Base-by-base conservation (phyloP, 2,329 filamentous ascomycete species). In the Fusarium oligoseptatum region DNA sequence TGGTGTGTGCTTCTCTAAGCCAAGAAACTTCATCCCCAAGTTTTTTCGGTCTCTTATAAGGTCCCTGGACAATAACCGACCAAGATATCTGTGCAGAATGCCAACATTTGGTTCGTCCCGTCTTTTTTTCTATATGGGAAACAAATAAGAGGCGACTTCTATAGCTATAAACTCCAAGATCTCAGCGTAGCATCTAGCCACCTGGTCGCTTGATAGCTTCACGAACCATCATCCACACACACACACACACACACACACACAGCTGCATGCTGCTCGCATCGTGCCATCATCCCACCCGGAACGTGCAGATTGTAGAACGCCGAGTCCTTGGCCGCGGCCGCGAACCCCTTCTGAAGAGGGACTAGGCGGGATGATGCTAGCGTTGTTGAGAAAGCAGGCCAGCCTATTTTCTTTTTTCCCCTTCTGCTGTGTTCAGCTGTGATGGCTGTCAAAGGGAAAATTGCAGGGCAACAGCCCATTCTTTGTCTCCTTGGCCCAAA, bases 51-150 rank as follows among this genome's bases (percentile, higher is more conserved):
- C 20, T 39, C 24, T 15, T 60, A 9, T 14, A 50, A 5, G 37
- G 71, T 72, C 61, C 64, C 68, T 74, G 45, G 70, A 61, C 62
- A 32, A 74, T 74, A 68, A 41, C 29, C 39, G 52, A 63, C 50
- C 29, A 32, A 68, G 62, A 29, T 67, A 73, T 67, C 45, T 67
- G 15, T 58, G 15, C 45, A 68, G 11, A n/a, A 58, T 66, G 63
- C 71, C 71, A 73, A 73, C 62, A 43, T 64, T 24, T 24, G 4
- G 24, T 50, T 67, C 60, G 43, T 64, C 62, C 50, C 20, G n/a
- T 27, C 14, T 24, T 24, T 58, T n/a, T n/a, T 43, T 24, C 14
- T 20, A 20, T 12, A 22, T 24, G 22, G 24, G 22, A 50, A 36
- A 24, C 32, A 45, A 70, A 57, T 70, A 61, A 50, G 20, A 70